These are phyloP conservation scores for Phytomonas francai DNA, from an alignment of 208 protist genomes.

Conservation along the genomic window DNA sequence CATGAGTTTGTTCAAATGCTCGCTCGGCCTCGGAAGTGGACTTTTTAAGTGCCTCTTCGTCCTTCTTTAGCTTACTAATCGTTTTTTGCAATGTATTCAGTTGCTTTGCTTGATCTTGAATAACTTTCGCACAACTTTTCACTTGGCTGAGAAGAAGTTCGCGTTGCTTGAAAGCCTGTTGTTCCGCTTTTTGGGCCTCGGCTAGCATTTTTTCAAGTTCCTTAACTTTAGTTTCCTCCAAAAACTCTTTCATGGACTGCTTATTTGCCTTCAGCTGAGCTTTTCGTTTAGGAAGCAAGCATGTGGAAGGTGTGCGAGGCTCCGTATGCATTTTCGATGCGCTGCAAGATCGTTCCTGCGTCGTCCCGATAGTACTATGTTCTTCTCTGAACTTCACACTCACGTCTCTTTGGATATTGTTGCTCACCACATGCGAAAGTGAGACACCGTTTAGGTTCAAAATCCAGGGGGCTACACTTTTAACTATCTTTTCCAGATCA, in stretches of 20 bases:
- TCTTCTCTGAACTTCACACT: slow-evolving; percentile 11
- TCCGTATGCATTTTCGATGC: neutral
- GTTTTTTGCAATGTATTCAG: slow-evolving; percentile 32
- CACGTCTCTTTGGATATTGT: slow-evolving; percentile 34
- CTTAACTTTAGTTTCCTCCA: slow-evolving; percentile 40
- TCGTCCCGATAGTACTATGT: neutral
- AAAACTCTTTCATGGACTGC: neutral
- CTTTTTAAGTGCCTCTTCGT: slow-evolving; percentile 28
- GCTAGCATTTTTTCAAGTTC: slow-evolving; percentile 56
- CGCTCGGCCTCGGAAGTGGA: slow-evolving; percentile 45
- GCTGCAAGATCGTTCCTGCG: neutral
- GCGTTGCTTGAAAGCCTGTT: slow-evolving; percentile 30
- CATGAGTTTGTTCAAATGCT: slow-evolving; percentile 73
- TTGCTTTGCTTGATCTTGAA: slow-evolving; percentile 48
- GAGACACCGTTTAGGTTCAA: slow-evolving; percentile 44
- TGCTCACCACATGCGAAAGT: slow-evolving; percentile 58
- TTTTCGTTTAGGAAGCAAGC: neutral
- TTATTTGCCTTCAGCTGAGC: neutral
- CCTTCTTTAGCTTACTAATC: slow-evolving; percentile 32
- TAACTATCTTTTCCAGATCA: slow-evolving; percentile 16
- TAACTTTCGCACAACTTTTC: slow-evolving; percentile 39
- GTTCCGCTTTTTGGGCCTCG: slow-evolving; percentile 34
- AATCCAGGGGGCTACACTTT: slow-evolving; percentile 35
- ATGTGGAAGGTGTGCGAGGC: neutral
- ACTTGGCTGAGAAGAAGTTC: slow-evolving; percentile 49